Evolutionary conservation across 768 basidiomycete species (phyloP), one percentile per base, ranked within the genome.

Genomic region (Leccinum incarnatum): DNA sequence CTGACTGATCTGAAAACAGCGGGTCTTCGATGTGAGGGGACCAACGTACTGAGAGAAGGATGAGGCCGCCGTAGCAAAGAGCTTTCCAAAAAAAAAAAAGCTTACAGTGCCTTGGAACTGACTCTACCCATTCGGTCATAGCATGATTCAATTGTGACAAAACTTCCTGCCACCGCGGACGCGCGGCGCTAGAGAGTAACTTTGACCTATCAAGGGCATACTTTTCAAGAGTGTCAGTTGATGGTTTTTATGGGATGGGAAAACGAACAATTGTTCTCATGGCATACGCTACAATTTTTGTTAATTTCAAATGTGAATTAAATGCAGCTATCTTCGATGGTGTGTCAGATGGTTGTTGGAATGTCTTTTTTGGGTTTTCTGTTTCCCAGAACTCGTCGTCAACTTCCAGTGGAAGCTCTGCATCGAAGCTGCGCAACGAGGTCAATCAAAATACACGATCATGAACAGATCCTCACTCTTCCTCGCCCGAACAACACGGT

Each of bases 351-450:
- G 91, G 92, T 63, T 93, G 93, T 59, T 81, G 79, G 73, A 91
- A 93, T 29, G 81, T 78, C 27, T 72, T 68, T 10, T 75, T 70
- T 12, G 81, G 77, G 56, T 79, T 79, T 54, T 72, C 76, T 17
- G 72, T 74, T 60, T 84, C 81, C 91, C 91, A 95, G 67, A 85
- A 92, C 61, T 87, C 83, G 64, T 89, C 87, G 62, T 95, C 91
- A 14, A 93, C 87, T 70, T 93, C 91, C 12, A 90, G 78, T 42
- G 91, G 91, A 34, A 90, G 75, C 49, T 92, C 92, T 27, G 88
- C 76, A 68, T 95, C 93, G 68, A 91, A 92, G 69, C 92, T 94
- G 62, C n/a, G 61, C 54, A 61, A 29, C 25, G n/a, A 45, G 21
- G 53, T 67, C 19, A 65, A 52, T 53, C 23, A 55, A 37, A 54